phyloP scores from a whole-genome alignment of 768 basidiomycete species.

The Tricholoma furcatifolium region DNA sequence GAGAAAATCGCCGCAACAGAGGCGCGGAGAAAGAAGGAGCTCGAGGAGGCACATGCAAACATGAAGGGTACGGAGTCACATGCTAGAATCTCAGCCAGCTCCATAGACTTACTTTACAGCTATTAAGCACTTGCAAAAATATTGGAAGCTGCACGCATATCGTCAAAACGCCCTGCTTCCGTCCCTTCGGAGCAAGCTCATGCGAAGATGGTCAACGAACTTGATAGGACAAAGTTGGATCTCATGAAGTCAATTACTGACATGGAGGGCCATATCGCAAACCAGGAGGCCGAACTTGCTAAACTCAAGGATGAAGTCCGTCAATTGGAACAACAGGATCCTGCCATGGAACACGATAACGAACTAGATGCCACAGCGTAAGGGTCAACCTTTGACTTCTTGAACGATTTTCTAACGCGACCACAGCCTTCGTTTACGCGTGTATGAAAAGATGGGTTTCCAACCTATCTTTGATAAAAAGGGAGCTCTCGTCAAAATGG shows the following conservation, averaged over 20 bases:
- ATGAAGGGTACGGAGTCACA: constrained; percentile 48
- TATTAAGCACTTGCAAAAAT: constrained; percentile 56
- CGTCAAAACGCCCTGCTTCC: constrained; percentile 65
- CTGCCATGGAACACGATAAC: constrained; percentile 67
- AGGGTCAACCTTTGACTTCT: constrained; percentile 22
- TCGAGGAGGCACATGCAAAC: constrained; percentile 64
- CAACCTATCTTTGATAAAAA: constrained; percentile 59
- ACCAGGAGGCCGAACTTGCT: constrained; percentile 70
- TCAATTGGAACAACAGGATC: constrained; percentile 65
- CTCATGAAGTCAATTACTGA: constrained; percentile 77
- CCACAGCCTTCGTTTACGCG: constrained; percentile 59
- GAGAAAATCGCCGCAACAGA: constrained; percentile 63
- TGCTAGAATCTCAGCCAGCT: constrained; percentile 5
- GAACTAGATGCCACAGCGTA: constrained; percentile 71
- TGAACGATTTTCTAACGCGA: neutral
- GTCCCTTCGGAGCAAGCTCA: constrained; percentile 71
- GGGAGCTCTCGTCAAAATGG: constrained; percentile 54
- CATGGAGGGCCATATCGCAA: constrained; percentile 59
- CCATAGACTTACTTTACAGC: neutral
- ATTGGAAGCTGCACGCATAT: constrained; percentile 68
- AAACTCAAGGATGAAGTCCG: constrained; percentile 64
- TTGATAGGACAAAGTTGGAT: constrained; percentile 61
- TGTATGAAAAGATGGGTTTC: constrained; percentile 74
- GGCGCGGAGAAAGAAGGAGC: constrained; percentile 57
- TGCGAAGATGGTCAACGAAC: constrained; percentile 56